Base-by-base conservation (phyloP, 2,329 filamentous ascomycete genomes). In the Lachnellula cervina region DNA sequence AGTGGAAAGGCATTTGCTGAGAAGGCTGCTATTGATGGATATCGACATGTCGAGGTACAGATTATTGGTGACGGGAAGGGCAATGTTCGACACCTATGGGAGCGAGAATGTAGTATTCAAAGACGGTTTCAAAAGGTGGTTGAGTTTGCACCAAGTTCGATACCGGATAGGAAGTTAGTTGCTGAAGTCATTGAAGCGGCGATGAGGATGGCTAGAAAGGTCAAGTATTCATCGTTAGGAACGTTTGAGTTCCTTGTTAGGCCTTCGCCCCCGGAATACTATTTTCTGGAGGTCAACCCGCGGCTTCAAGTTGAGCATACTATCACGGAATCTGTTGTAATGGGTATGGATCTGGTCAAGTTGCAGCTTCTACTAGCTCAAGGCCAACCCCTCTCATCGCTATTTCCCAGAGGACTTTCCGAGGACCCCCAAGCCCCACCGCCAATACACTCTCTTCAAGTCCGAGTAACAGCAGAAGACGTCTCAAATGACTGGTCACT, bases 181-280 rank as follows among this genome's bases (percentile, higher is more conserved):
- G 60, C 64, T 1, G 61, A 65, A 0, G 62, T 77, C 16, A 68
- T 74, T 1, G 58, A 68, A 23, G 74, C 80, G 25, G 81, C 83
- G 28, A 73, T 84, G 17, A 72, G 74, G 9, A 73, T 83, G 17
- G 79, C 79, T 0, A 74, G 77, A 64, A 58, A 77, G 70, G 76
- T 83, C 50, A 69, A 73, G 4, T 86, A 86, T 65, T 71, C 73
- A 48, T 84, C 80, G 0, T 71, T 86, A 0, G 84, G 83, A 8
- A 87, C 83, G 0, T 85, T 85, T 59, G 84, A 87, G 64, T 87
- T 86, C 55, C 72, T 87, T 0, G 74, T 84, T 13, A 80, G 79
- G 55, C 75, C 77, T 11, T 57, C 68, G 0, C 75, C 69, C 0
- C 65, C 66, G 1, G 75, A 80, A 17, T 86, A 66, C 38, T 69